phyloP scores from a whole-genome alignment of 1,284 basidiomycete species.

The Microbotryomycetes sp. region DNA sequence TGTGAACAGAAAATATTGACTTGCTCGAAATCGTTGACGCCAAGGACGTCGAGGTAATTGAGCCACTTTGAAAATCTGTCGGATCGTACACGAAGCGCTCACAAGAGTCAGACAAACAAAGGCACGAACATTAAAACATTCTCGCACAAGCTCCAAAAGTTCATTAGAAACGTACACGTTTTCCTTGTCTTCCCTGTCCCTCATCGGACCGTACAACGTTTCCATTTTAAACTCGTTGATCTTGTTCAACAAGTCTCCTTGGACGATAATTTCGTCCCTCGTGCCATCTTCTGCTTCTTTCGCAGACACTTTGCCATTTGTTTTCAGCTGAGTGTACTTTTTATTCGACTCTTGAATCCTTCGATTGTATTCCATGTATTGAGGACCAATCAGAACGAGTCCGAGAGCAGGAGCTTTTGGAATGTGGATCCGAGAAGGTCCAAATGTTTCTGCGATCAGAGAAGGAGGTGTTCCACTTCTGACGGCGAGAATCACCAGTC shows the following conservation, averaged over 20 bases:
- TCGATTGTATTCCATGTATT: slow-evolving; percentile 72
- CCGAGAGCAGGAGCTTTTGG: slow-evolving; percentile 97
- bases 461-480: slow-evolving; percentile 66
- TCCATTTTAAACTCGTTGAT: slow-evolving; percentile 75
- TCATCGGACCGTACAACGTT: slow-evolving; percentile 75
- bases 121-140: background rate
- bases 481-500: slow-evolving; percentile 67
- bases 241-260: slow-evolving; percentile 36
- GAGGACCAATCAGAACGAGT: slow-evolving; percentile 84
- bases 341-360: slow-evolving; percentile 57
- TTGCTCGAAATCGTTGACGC: slow-evolving; percentile 34
- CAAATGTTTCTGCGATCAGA: slow-evolving; percentile 55
- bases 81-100: no score
- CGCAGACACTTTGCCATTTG: background rate
- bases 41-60: slow-evolving; percentile 38
- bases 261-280: slow-evolving; percentile 59
- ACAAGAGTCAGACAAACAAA: background rate
- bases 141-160: background rate
- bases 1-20: background rate
- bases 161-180: slow-evolving; percentile 55
- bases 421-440: slow-evolving; percentile 68
- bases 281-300: slow-evolving; percentile 21
- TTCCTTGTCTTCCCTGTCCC: slow-evolving; percentile 68
- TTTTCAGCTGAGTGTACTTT: slow-evolving; percentile 22
- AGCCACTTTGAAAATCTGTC: slow-evolving; percentile 40